Conservation (phyloP, 176 grass and related monocot genomes). For the Puccinellia tenuiflora region DNA sequence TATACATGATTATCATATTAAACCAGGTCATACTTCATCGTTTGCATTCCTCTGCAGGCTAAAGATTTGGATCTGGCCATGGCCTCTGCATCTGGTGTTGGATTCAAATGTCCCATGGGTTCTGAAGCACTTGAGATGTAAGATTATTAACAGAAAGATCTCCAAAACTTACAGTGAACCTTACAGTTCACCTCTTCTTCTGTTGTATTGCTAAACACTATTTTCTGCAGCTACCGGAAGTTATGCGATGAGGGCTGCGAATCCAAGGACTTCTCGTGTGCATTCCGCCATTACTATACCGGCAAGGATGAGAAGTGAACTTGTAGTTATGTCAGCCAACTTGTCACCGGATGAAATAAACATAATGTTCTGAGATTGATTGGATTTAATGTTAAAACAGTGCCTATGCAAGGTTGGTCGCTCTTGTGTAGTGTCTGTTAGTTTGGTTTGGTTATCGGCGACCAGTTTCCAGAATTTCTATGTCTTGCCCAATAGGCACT, state of each 20-base stretch:
- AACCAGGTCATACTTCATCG: background rate
- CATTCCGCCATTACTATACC: conserved; percentile 55
- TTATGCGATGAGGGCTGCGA: conserved; percentile 56
- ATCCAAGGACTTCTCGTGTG: conserved; percentile 83
- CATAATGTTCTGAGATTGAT: background rate
- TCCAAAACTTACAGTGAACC: background rate
- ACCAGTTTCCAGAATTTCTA: background rate
- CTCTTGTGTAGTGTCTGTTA: background rate
- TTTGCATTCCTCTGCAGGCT: conserved; percentile 36
- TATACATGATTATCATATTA: background rate
- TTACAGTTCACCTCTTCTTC: background rate
- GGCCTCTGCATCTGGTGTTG: conserved; percentile 43
- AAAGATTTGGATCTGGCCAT: conserved; percentile 82
- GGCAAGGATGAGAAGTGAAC: conserved; percentile 72
- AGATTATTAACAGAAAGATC: background rate
- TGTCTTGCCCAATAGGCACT: background rate
- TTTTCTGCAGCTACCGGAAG: conserved; percentile 52
- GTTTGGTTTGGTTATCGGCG: background rate
- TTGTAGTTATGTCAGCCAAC: background rate
- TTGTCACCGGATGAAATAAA: background rate
- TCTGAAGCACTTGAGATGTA: conserved; percentile 69
- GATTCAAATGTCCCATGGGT: conserved; percentile 48
- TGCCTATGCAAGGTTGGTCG: background rate
- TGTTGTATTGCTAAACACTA: background rate
- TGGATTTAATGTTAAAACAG: background rate